Percentiles rank a stretch among this genome's conserved stretches.
phyloP scores from a whole-genome alignment of 2,329 filamentous ascomycete species.

The Exophiala oligosperma region DNA sequence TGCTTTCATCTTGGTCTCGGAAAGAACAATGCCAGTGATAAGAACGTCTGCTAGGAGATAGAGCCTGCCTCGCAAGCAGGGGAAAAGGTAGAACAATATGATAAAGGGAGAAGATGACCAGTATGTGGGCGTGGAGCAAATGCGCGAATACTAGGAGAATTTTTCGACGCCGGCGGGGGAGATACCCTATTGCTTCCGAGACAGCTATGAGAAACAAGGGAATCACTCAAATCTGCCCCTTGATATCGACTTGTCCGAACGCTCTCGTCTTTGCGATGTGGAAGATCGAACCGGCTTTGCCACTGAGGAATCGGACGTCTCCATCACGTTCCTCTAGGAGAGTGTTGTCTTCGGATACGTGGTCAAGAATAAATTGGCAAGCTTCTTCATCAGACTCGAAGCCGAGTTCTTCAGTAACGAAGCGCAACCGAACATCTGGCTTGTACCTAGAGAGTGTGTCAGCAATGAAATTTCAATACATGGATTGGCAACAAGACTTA shows the following conservation, averaged over 20 bases:
- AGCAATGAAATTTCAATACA: constrained; percentile 29
- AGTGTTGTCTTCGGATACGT: constrained; percentile 63
- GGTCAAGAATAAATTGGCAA: constrained; percentile 83
- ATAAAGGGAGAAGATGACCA: not conserved
- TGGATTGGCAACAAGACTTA: constrained; percentile 54
- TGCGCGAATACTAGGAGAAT: not conserved
- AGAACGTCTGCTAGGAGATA: not conserved
- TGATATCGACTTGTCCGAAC: constrained; percentile 90
- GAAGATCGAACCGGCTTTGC: constrained; percentile 72
- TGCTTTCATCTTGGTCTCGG: not conserved
- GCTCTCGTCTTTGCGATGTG: constrained; percentile 71
- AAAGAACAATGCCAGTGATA: not conserved
- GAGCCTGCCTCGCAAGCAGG: not conserved
- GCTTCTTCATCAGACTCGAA: constrained; percentile 93
- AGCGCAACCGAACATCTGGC: constrained; percentile 82
- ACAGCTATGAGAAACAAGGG: not conserved
- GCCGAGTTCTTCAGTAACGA: constrained; percentile 91
- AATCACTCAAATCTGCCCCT: constrained; percentile 73
- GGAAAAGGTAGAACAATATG: not conserved
- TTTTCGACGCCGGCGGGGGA: not conserved
- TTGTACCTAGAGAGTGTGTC: constrained; percentile 74
- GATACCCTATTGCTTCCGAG: not conserved
- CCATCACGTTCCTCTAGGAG: constrained; percentile 76
- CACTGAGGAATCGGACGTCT: constrained; percentile 70
- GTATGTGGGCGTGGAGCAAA: not conserved